phyloP scores from a whole-genome alignment of 352 stramenopile species.

The Globisporangium parvum region DNA sequence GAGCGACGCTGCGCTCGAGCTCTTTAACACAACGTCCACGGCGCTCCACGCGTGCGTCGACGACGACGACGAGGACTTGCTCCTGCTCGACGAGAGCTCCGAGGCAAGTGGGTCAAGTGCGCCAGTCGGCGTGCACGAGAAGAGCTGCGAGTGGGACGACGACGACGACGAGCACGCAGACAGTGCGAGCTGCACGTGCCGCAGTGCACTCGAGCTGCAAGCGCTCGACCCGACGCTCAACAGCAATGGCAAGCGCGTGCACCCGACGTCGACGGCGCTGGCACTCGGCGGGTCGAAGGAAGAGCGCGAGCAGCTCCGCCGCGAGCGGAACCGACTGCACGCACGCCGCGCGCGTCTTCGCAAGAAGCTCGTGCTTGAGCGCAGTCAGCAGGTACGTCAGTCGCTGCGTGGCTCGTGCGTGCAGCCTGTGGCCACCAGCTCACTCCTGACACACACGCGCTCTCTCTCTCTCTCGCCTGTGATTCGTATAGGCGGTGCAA shows the following conservation, averaged over 20 bases:
- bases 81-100: constrained; percentile 7
- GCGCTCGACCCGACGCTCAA: constrained; percentile 20
- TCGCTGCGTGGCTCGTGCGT: too few species aligned
- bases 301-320: constrained; percentile 61
- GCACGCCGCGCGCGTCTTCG: constrained; percentile 61
- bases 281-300: constrained; percentile 50
- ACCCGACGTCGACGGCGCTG: constrained; percentile 14
- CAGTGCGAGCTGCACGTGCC: constrained; percentile 13
- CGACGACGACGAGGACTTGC: constrained; percentile 23
- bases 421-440: too few species aligned
- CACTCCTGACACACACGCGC: neutral
- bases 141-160: constrained; percentile 31
- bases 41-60: constrained; percentile 22
- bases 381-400: constrained; percentile 64
- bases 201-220: constrained; percentile 3
- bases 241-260: constrained; percentile 35
- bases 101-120: too few species aligned
- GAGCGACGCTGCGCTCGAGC: constrained; percentile 30
- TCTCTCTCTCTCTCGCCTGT: constrained; percentile 1
- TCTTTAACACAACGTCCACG: constrained; percentile 31
- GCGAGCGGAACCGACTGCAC: constrained; percentile 71
- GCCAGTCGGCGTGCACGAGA: constrained; percentile 24
- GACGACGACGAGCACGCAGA: constrained; percentile 16
- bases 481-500: constrained; percentile 40
- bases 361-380: constrained; percentile 80